phyloP scores from a whole-genome alignment of 2,329 filamentous ascomycete species.

The Trichoderma guizhouense region DNA sequence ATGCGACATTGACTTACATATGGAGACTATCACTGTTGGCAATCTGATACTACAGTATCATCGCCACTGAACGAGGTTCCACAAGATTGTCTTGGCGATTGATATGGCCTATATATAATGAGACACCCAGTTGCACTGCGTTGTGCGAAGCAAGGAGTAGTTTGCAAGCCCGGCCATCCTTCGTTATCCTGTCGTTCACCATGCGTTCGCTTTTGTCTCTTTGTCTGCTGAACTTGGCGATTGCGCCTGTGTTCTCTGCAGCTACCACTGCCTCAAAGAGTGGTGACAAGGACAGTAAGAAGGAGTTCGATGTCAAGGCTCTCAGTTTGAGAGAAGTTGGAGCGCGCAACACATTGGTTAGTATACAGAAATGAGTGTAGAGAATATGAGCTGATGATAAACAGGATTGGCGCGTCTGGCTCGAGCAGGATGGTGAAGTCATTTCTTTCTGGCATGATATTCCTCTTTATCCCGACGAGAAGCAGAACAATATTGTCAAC shows the following conservation, averaged over 20 bases:
- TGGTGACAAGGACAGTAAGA: neutral
- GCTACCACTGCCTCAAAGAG: neutral
- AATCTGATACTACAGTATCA: neutral
- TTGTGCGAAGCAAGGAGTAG: neutral
- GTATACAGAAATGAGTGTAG: neutral
- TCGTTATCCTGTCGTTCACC: neutral
- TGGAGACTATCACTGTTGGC: neutral
- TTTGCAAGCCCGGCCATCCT: neutral
- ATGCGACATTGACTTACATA: neutral
- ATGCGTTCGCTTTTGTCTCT: neutral
- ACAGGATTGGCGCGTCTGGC: conserved; percentile 41
- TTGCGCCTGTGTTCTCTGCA: neutral
- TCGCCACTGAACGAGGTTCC: neutral
- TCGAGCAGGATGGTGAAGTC: conserved; percentile 38
- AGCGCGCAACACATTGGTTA: conserved; percentile 37
- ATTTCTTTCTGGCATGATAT: conserved; percentile 44
- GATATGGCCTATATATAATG: neutral
- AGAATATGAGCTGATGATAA: neutral
- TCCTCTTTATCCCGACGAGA: conserved; percentile 36
- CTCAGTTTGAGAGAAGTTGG: conserved; percentile 36
- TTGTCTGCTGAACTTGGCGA: neutral
- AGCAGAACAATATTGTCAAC: conserved; percentile 35
- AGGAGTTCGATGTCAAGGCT: conserved; percentile 28
- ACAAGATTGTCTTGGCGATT: neutral
- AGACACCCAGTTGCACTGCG: neutral